A percentile compares a stretch with the other conserved stretches of the same genome.
phyloP scores from a whole-genome alignment of 2,329 filamentous ascomycete genomes.

The Botrytis fragariae region DNA sequence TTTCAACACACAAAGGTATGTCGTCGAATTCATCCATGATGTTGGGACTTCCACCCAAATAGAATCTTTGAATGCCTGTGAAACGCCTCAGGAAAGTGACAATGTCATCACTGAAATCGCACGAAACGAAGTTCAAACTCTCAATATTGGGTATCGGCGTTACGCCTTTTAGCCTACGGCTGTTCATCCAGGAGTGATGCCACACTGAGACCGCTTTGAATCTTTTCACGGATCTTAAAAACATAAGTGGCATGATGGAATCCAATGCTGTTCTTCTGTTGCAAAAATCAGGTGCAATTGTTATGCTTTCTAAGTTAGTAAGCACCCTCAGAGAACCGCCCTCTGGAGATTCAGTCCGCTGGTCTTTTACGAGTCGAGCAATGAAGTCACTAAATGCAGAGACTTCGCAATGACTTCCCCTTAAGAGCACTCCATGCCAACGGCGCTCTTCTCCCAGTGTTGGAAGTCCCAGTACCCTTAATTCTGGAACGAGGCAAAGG shows the following conservation, averaged over 20 bases:
- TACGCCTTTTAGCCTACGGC: background rate
- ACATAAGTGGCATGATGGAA: background rate
- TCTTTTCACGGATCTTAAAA: background rate
- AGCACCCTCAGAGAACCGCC: background rate
- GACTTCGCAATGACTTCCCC: background rate
- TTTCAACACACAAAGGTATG: background rate
- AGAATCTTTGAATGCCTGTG: background rate
- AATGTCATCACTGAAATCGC: background rate
- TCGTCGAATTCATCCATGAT: no score
- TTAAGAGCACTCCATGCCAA: accelerated
- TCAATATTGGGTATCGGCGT: background rate
- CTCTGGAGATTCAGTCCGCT: background rate
- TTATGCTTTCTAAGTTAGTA: background rate
- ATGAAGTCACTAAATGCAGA: background rate
- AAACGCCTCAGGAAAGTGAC: background rate
- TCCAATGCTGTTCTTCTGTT: background rate
- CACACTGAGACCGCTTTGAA: background rate
- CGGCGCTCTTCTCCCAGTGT: background rate
- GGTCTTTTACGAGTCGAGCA: background rate
- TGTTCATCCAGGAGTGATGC: no score
- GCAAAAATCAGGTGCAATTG: background rate
- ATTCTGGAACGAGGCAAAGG: background rate
- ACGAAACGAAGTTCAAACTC: background rate
- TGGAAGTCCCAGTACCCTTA: background rate
- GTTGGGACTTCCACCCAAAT: background rate